A percentile compares a stretch with the other conserved stretches of the same genome.
Conservation (phyloP, 768 basidiomycete species). For the Phylloporus rhodoxanthus region DNA sequence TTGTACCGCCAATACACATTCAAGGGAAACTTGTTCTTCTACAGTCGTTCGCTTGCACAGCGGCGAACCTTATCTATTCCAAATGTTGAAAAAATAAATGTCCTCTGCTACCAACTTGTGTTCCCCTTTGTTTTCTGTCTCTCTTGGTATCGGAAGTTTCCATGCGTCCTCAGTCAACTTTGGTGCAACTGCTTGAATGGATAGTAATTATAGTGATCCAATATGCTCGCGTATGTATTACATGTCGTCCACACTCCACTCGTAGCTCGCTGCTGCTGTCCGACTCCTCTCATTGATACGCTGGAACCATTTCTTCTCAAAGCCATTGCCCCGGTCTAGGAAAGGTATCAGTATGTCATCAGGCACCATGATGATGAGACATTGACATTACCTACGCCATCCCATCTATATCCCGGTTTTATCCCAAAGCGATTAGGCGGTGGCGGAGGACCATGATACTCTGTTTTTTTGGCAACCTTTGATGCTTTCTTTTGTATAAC, state of each 20-base stretch:
- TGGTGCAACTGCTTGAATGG: not conserved
- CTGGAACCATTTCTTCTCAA: constrained; percentile 91
- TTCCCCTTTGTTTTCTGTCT: not conserved
- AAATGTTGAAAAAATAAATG: constrained; percentile 5
- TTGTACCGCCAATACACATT: constrained; percentile 5
- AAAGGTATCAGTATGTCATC: constrained; percentile 4
- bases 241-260: constrained; percentile 94
- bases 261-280: constrained; percentile 63
- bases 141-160: not conserved
- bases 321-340: constrained; percentile 85
- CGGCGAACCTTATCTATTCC: constrained; percentile 20
- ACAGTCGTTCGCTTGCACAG: constrained; percentile 10
- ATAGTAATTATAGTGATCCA: not conserved
- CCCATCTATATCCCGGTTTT: constrained; percentile 95
- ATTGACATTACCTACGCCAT: constrained; percentile 86
- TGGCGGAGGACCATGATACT: constrained; percentile 81
- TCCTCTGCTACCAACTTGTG: constrained; percentile 1
- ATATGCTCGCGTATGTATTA: constrained; percentile 30
- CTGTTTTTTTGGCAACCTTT: constrained; percentile 76
- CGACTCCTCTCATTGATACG: constrained; percentile 70
- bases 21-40: constrained; percentile 14
- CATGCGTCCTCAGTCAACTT: not conserved
- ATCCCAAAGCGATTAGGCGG: constrained; percentile 96
- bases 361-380: too few relatives aligned
- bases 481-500: constrained; percentile 58